Base-by-base conservation (phyloP, 176 grass and related monocot genomes). In the Aegilops speltoides region DNA sequence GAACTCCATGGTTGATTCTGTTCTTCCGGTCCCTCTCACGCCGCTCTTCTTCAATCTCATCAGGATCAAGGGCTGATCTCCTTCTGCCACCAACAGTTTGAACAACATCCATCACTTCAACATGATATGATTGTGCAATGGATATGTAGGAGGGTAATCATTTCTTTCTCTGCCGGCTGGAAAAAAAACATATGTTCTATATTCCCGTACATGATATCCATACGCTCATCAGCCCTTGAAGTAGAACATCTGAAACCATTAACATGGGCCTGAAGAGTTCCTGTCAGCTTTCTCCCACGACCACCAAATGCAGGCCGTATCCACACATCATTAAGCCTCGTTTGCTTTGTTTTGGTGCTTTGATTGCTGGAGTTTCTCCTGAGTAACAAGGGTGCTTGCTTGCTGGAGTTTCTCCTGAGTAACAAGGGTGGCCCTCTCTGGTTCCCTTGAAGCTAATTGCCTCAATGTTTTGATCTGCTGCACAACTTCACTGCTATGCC, bases 71-170 rank as follows among this genome's bases (percentile, higher is more conserved):
- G 25, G 93, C 90, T 11, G 87, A 88, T 64, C 88, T 86, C 13
- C 90, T 80, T 7, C 60, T 88, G 33, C 85, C 82, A 40, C 90
- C 90, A 64, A 92, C 64, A 20, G 87, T 90, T 66, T 94, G 87
- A 67, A 92, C 93, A 77, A 85, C 87, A 89, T 95, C 93, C 93
- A 95, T 92, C 61, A 95, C 90, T 80, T 95, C 90, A 73, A 90
- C 82, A 57, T 95, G 62, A 95, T 92, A 69, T 95, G 82, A 73
- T 92, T 92, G 84, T 92, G 82, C 22, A 95, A 85, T 92, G 93
- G 73, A 92, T 90, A 70, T 95, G 93, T 20, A 92, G n/a, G 8
- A 95, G 85, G 0, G 93, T 92, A 31, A 92, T 95, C 90, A 95
- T 95, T 70, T 95, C 93, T 75, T 79, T 88, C 59, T 92, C 90